phyloP scores from a whole-genome alignment of 163 green algal species.

The Botryococcus braunii region DNA sequence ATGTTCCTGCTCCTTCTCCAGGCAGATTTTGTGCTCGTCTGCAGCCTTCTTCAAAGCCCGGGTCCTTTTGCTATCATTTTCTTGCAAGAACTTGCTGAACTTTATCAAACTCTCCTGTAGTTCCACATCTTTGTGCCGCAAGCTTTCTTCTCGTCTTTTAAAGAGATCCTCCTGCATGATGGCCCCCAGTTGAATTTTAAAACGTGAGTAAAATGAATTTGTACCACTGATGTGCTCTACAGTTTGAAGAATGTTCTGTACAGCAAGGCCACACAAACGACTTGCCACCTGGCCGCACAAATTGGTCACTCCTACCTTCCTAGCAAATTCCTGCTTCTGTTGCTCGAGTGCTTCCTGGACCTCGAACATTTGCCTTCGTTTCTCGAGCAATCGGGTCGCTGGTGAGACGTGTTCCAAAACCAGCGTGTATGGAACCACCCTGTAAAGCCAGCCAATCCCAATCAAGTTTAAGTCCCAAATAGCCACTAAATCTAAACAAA shows the following conservation, averaged over 20 bases:
- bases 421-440: too few relatives aligned
- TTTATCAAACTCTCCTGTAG: conserved; percentile 81
- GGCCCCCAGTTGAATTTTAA: too few relatives aligned
- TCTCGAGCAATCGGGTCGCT: conserved; percentile 81
- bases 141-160: conserved; percentile 63
- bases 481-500: too few relatives aligned
- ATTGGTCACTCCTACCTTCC: conserved; percentile 37
- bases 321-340: conserved; percentile 77
- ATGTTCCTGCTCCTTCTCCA: conserved; percentile 77
- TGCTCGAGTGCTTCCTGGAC: conserved; percentile 80
- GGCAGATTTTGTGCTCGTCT: conserved; percentile 64
- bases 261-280: background rate
- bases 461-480: too few relatives aligned
- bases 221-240: background rate
- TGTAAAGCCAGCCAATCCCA: too few relatives aligned
- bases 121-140: conserved; percentile 85
- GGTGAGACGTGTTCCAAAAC: conserved; percentile 86
- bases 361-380: conserved; percentile 90
- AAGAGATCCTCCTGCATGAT: conserved; percentile 73
- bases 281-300: background rate
- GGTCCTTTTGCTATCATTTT: conserved; percentile 77
- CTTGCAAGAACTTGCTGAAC: conserved; percentile 83
- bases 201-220: background rate
- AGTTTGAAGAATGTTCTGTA: background rate
- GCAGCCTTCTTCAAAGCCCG: conserved; percentile 71